phyloP scores from a whole-genome alignment of 345 rosid genomes.

The Fremontodendron californicum region DNA sequence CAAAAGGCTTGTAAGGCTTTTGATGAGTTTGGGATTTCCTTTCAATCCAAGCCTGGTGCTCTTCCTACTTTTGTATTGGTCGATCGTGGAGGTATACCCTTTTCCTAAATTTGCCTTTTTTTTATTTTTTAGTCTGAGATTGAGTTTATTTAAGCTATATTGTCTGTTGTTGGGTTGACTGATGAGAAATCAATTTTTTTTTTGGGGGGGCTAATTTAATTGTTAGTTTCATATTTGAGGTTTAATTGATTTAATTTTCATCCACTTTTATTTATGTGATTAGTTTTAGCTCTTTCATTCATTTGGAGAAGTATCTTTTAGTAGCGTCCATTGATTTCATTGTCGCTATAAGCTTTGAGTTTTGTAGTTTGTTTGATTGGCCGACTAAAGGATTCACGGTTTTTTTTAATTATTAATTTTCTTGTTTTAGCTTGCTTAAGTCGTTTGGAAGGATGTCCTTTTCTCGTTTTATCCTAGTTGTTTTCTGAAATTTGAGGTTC shows the following conservation, averaged over 20 bases:
- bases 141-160: background rate
- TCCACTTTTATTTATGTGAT: background rate
- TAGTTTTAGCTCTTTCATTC: background rate
- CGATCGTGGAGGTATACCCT: slow-evolving; percentile 91
- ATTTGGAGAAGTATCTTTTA: background rate
- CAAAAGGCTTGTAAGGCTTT: slow-evolving; percentile 71
- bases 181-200: background rate
- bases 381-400: background rate
- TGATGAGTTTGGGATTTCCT: slow-evolving; percentile 56
- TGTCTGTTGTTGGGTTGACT: slow-evolving; percentile 6
- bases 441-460: slow-evolving; percentile 1
- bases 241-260: background rate
- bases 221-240: background rate
- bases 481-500: background rate
- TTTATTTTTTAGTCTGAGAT: background rate
- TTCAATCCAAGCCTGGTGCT: slow-evolving; percentile 70
- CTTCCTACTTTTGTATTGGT: slow-evolving; percentile 77
- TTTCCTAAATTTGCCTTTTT: background rate
- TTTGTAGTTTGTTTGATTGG: background rate
- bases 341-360: background rate
- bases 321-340: background rate
- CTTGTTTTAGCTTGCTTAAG: background rate
- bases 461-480: background rate
- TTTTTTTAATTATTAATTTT: background rate
- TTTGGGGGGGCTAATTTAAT: background rate